Evolutionary conservation across 164 flowering plant species (phyloP).

Genomic region (Cinnamomum micranthum): DNA sequence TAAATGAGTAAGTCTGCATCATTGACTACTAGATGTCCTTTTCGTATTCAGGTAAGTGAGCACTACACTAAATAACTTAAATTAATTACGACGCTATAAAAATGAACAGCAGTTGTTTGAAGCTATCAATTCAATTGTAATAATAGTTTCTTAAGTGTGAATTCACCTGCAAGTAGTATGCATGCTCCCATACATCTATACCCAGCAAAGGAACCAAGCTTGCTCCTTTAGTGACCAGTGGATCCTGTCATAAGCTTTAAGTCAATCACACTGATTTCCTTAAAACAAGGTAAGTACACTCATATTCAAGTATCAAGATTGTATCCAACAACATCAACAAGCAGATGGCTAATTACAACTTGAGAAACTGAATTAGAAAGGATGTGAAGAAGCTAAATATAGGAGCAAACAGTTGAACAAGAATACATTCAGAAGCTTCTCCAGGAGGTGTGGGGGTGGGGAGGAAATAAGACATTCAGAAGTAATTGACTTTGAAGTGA

Average conservation of each 20-base stretch:
- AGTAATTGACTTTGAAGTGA: background rate
- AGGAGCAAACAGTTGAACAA: background rate
- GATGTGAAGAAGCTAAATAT: background rate
- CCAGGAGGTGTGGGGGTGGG: background rate
- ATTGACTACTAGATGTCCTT: background rate
- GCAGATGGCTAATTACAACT: background rate
- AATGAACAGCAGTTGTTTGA: background rate
- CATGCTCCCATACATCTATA: slow-evolving; percentile 99
- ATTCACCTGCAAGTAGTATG: slow-evolving; percentile 91
- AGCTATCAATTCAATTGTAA: background rate
- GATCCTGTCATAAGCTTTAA: slow-evolving; percentile 54
- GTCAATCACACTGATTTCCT: background rate
- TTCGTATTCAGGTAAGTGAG: background rate
- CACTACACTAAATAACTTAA: background rate
- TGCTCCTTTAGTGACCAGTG: slow-evolving; percentile 77
- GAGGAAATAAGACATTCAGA: background rate
- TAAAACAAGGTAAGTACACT: background rate
- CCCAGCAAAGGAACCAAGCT: slow-evolving; percentile 83
- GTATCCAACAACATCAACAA: background rate
- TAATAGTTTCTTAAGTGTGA: background rate
- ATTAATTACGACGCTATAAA: background rate
- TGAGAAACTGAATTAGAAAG: background rate
- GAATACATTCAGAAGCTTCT: background rate
- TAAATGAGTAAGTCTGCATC: background rate
- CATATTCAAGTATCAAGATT: background rate